These are phyloP conservation scores for Blastobotrys raffinosifermentans DNA, from an alignment of 1,139 yeast species.

Conservation along the genomic window DNA sequence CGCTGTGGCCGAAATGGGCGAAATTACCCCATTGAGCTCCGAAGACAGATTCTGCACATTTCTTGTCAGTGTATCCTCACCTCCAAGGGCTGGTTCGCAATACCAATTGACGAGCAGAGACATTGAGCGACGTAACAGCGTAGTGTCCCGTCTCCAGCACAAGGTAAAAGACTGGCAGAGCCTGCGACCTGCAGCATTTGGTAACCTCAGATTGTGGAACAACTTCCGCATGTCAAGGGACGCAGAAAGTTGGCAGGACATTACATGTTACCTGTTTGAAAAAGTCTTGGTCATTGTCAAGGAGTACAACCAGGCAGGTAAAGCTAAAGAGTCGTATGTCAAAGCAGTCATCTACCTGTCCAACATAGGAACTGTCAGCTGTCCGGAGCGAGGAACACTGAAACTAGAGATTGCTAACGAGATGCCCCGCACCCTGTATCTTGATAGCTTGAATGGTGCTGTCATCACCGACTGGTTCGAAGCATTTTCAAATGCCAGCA, in stretches of 20 bases:
- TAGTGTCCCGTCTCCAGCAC: background rate
- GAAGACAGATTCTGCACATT: constrained; percentile 13
- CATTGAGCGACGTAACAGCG: background rate
- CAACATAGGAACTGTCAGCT: constrained; percentile 12
- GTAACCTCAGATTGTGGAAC: constrained; percentile 19
- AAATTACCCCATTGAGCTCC: constrained; percentile 8
- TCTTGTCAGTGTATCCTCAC: constrained; percentile 15
- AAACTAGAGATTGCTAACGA: constrained; percentile 11
- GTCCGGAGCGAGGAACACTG: constrained; percentile 10
- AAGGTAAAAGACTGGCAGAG: background rate
- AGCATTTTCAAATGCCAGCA: no score
- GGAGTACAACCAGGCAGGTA: constrained; percentile 5
- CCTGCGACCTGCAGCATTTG: constrained; percentile 16
- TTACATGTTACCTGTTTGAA: constrained; percentile 22
- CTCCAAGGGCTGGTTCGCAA: constrained; percentile 10
- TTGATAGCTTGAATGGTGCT: no score
- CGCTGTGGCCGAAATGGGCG: constrained; percentile 16
- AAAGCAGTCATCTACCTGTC: constrained; percentile 18
- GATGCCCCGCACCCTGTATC: constrained; percentile 12
- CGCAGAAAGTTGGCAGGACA: constrained; percentile 18
- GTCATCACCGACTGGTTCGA: no score
- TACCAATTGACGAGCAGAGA: no score
- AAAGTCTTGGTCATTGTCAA: constrained; percentile 15
- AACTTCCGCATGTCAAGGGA: constrained; percentile 18
- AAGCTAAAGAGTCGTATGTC: constrained; percentile 12